A percentile compares a stretch with the other conserved stretches of the same genome.
These are phyloP conservation scores for Scheffersomyces stambukii DNA, from an alignment of 1,139 yeast species.

Conservation along the genomic window DNA sequence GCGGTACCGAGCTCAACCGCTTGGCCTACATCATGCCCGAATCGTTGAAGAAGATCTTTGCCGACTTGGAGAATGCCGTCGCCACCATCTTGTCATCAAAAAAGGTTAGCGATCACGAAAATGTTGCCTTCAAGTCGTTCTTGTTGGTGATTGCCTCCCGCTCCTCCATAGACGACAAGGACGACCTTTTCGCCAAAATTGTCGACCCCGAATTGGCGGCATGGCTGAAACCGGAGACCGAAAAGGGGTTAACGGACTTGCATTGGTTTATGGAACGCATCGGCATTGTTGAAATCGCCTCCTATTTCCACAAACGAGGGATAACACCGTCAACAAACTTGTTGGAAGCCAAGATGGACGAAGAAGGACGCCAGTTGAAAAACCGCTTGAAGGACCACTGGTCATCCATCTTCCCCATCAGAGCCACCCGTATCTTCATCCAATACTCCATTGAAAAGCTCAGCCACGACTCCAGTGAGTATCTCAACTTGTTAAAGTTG, in stretches of 20 bases:
- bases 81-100: conserved; percentile 63
- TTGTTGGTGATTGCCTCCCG: conserved; percentile 87
- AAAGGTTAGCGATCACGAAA: conserved; percentile 84
- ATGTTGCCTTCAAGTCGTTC: conserved; percentile 90
- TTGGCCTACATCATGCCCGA: conserved; percentile 94
- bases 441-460: conserved; percentile 94
- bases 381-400: conserved; percentile 81
- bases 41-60: conserved; percentile 72
- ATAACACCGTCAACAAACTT: conserved; percentile 75
- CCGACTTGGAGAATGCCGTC: conserved; percentile 78
- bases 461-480: conserved; percentile 73
- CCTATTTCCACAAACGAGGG: conserved; percentile 79
- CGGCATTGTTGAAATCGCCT: conserved; percentile 90
- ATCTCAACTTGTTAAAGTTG: conserved; percentile 61
- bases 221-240: conserved; percentile 91
- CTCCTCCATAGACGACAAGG: conserved; percentile 65
- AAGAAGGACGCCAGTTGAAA: conserved; percentile 75
- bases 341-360: conserved; percentile 81
- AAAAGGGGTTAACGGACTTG: conserved; percentile 80
- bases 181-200: conserved; percentile 73
- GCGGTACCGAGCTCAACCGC: conserved; percentile 93
- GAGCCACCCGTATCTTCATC: conserved; percentile 91
- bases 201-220: conserved; percentile 91
- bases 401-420: conserved; percentile 90
- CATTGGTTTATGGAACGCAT: conserved; percentile 98